Evolutionary conservation across 2,329 filamentous ascomycete species (phyloP).

Genomic region (Stagonosporopsis cucurbitacearum): DNA sequence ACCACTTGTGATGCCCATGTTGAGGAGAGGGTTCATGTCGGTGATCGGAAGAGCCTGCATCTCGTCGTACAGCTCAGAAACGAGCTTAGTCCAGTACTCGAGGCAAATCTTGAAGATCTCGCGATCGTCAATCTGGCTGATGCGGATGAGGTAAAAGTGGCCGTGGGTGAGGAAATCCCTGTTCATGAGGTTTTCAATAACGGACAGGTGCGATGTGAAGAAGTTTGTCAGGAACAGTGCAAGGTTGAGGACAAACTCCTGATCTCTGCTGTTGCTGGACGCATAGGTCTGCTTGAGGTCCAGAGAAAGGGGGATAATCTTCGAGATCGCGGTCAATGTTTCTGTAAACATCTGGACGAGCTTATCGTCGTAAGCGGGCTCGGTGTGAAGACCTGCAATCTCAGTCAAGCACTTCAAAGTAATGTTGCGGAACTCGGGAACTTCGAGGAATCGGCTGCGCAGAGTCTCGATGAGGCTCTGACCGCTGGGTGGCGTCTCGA

Average conservation of each 20-base stretch:
- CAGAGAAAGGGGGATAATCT: constrained; percentile 87
- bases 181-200: constrained; percentile 96
- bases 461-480: constrained; percentile 85
- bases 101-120: constrained; percentile 99
- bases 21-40: constrained; percentile 88
- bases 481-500: constrained; percentile 77
- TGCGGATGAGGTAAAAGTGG: constrained; percentile 97
- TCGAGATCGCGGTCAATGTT: constrained; percentile 88
- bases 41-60: constrained; percentile 96
- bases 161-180: constrained; percentile 93
- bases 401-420: constrained; percentile 97
- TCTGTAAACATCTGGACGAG: constrained; percentile 98
- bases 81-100: constrained; percentile 98
- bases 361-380: constrained; percentile 89
- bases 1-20: constrained; percentile 76
- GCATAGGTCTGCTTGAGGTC: constrained; percentile 92
- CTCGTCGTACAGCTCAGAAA: constrained; percentile 97
- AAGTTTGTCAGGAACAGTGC: constrained; percentile 97
- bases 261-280: constrained; percentile 88
- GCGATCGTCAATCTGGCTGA: constrained; percentile 97
- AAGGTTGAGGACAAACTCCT: constrained; percentile 97
- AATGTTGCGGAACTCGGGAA: constrained; percentile 94
- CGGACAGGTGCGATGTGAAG: constrained; percentile 89
- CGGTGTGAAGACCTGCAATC: constrained; percentile 91
- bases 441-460: constrained; percentile 87